phyloP scores from a whole-genome alignment of 2,329 filamentous ascomycete species.

The Sporothrix sp. region DNA sequence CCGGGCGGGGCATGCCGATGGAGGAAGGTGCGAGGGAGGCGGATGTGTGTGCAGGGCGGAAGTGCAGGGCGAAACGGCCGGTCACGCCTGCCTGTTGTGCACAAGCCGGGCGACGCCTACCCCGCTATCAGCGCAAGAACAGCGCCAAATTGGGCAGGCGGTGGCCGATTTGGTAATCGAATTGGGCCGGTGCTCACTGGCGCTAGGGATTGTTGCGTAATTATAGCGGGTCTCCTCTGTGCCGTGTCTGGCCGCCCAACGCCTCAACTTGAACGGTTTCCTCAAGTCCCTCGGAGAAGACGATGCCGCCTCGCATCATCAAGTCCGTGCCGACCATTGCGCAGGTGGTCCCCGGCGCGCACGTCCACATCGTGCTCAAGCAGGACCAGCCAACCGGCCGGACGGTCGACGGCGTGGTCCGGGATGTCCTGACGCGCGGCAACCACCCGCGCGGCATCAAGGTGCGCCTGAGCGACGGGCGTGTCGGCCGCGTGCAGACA shows the following conservation, averaged over 20 bases:
- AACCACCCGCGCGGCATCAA: constrained; percentile 74
- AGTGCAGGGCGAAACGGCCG: not conserved
- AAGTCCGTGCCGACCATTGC: constrained; percentile 9
- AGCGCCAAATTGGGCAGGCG: not conserved
- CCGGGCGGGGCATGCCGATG: constrained; percentile 16
- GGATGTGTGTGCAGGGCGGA: not conserved
- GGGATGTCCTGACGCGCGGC: constrained; percentile 59
- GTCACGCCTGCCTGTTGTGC: not conserved
- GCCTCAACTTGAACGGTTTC: not conserved
- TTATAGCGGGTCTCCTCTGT: no score
- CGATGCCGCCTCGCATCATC: constrained; percentile 2
- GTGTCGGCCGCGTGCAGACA: constrained; percentile 63
- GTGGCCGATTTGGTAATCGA: no score
- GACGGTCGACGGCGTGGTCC: constrained; percentile 57
- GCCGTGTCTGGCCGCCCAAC: no score
- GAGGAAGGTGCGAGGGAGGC: not conserved
- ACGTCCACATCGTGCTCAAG: constrained; percentile 66
- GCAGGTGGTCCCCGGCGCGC: constrained; percentile 49
- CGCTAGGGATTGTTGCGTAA: not conserved
- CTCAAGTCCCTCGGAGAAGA: no score
- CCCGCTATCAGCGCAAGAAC: not conserved
- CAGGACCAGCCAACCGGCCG: constrained; percentile 64
- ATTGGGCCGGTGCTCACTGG: not conserved
- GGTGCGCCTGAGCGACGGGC: constrained; percentile 60
- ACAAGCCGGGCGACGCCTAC: constrained; percentile 6